These are phyloP conservation scores for Nemania sp. DNA, from an alignment of 2,329 filamentous ascomycete species.

Conservation along the genomic window DNA sequence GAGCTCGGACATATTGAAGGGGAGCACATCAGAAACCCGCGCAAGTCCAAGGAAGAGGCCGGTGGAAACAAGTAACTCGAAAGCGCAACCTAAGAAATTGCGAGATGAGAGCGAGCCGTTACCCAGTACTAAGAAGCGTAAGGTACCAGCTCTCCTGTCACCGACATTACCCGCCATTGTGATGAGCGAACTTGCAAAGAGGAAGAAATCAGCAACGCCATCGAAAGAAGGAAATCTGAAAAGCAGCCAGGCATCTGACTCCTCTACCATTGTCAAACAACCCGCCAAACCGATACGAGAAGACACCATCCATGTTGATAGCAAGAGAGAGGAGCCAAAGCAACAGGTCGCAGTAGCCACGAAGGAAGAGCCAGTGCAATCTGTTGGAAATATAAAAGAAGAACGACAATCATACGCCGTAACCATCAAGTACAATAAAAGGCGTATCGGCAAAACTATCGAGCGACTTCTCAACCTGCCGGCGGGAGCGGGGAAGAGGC, in stretches of 20 bases:
- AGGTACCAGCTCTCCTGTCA: slow-evolving; percentile 55
- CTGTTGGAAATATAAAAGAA: slow-evolving; percentile 22
- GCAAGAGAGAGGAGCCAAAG: slow-evolving; percentile 40
- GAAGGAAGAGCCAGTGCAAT: too few species aligned
- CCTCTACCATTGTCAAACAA: slow-evolving; percentile 44
- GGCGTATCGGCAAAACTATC: slow-evolving; percentile 50
- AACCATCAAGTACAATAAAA: slow-evolving; percentile 55
- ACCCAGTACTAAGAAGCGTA: slow-evolving; percentile 45
- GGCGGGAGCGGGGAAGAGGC: slow-evolving; percentile 40
- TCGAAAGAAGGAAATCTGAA: slow-evolving; percentile 36
- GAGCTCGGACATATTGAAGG: slow-evolving; percentile 27
- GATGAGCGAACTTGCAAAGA: slow-evolving; percentile 51
- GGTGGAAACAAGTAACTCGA: slow-evolving; percentile 36
- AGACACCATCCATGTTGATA: slow-evolving; percentile 39
- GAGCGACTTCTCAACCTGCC: slow-evolving; percentile 53
- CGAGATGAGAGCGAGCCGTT: slow-evolving; percentile 38
- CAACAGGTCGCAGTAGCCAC: not conserved
- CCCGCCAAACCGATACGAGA: slow-evolving; percentile 40
- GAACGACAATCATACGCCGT: slow-evolving; percentile 43
- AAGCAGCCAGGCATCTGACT: slow-evolving; percentile 40
- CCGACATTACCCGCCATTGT: slow-evolving; percentile 59
- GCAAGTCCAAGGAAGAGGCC: slow-evolving; percentile 44
- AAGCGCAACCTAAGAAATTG: slow-evolving; percentile 35
- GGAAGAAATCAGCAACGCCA: slow-evolving; percentile 36
- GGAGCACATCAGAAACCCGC: slow-evolving; percentile 30